A percentile compares a stretch with the other conserved stretches of the same genome.
These are phyloP conservation scores for Eucalyptus erythrocorys DNA, from an alignment of 345 rosid genomes.

Conservation along the genomic window DNA sequence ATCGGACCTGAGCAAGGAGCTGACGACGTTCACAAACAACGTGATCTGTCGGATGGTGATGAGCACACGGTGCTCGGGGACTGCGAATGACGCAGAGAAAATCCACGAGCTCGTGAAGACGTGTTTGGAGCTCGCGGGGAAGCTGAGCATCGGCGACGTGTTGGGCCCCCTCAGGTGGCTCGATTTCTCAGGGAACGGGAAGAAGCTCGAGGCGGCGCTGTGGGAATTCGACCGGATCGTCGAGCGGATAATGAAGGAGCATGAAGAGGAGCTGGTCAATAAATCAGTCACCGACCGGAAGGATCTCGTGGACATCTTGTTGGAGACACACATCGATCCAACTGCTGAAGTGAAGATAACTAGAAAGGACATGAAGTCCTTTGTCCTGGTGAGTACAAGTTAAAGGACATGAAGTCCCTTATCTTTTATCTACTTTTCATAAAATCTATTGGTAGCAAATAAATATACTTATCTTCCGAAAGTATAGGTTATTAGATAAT, in stretches of 20 bases:
- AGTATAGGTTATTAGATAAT: not conserved
- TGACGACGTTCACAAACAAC: conserved; percentile 35
- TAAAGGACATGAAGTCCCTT: not conserved
- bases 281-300: not conserved
- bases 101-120: conserved; percentile 21
- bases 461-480: not conserved
- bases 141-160: conserved; percentile 41
- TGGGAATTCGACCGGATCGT: conserved; percentile 29
- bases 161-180: conserved; percentile 49
- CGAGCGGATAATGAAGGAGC: conserved; percentile 48
- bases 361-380: conserved; percentile 52
- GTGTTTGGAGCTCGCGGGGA: conserved; percentile 40
- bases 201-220: conserved; percentile 26
- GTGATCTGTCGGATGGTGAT: conserved; percentile 63
- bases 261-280: conserved; percentile 16
- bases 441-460: not conserved
- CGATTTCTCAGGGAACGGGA: conserved; percentile 53
- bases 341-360: conserved; percentile 43
- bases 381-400: conserved; percentile 9
- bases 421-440: not conserved
- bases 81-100: conserved; percentile 22
- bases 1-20: conserved; percentile 20
- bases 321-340: conserved; percentile 25
- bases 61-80: conserved; percentile 51
- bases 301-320: conserved; percentile 33